Evolutionary conservation across 2,329 filamentous ascomycete species (phyloP).

Genomic region (Aplosporella prunicola): DNA sequence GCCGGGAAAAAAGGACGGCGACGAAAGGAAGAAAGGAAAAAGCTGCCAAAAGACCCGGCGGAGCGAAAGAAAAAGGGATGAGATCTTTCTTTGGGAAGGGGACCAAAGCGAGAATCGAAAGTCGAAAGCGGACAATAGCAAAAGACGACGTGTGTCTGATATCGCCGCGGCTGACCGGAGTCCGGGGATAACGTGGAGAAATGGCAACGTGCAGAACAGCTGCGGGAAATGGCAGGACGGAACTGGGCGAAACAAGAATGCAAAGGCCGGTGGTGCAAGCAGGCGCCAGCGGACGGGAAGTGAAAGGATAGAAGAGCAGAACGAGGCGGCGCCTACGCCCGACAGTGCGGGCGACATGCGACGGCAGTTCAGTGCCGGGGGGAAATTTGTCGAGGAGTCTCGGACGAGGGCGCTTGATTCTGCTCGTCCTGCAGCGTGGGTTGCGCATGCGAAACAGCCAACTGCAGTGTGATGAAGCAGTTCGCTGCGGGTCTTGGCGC

Average conservation of each 20-base stretch:
- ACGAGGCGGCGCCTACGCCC: conserved; percentile 1
- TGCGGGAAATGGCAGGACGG: too few species aligned
- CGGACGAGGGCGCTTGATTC: conserved; percentile 1
- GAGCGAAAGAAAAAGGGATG: background rate
- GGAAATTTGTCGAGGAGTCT: conserved; percentile 1
- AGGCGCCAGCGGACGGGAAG: background rate
- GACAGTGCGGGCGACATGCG: conserved; percentile 1
- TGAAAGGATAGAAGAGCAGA: background rate
- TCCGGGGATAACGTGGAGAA: conserved; percentile 7
- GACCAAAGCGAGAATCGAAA: background rate
- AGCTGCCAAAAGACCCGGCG: conserved; percentile 4
- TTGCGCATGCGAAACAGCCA: conserved; percentile 8
- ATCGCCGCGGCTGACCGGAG: conserved; percentile 3
- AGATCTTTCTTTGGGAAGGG: conserved; percentile 3
- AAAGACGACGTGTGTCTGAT: conserved; percentile 1
- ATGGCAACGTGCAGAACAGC: too few species aligned
- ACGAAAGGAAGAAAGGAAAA: too few species aligned
- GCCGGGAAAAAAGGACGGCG: too few species aligned
- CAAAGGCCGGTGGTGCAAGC: conserved; percentile 2
- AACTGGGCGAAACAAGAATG: too few species aligned
- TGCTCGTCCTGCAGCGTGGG: too few species aligned
- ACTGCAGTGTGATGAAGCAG: conserved; percentile 9
- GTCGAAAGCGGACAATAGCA: conserved; percentile 1
- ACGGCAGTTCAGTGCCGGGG: background rate
- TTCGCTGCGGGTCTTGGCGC: conserved; percentile 5